Evolutionary conservation across 2,329 filamentous ascomycete species (phyloP), one percentile per base, ranked within the genome.

Genomic region (Aspergillus fumigatus): DNA sequence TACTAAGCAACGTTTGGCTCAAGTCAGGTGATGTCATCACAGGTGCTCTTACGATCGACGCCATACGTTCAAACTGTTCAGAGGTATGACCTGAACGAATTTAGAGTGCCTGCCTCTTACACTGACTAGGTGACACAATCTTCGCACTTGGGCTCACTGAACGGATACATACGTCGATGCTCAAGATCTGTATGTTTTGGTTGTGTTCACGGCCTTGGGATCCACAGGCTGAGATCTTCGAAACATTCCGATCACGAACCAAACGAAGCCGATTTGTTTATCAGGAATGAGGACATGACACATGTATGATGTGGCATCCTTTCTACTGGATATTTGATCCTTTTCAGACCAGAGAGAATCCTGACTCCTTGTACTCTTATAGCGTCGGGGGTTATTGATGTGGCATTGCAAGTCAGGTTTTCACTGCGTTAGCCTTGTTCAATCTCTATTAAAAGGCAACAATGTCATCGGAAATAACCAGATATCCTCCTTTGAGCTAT

Each of bases 1-100:
- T 38, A 38, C 7, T 53, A 50, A 45, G 56, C 32, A 29, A 53
- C 47, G 54, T 14, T 23, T 17, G 23, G 55, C 56, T 58, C 61
- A 61, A 57, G 61, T 70, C 67, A 70, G 64, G 70, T 73, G 70
- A 72, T 70, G 65, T 70, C 66, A 69, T 65, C 56, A 59, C 26
- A 52, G 48, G 49, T 62, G 59, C 54, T 56, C 61, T 58, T 63
- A 53, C 63, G 58, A 63, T 58, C 55, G 54, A 60, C 61, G 58
- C 58, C 60, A 45, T 58, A 51, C 32, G 57, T 45, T 56, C 45
- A 52, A 52, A 43, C 49, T 57, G 43, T 48, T 57, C 50, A 49
- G 48, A 4, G 38, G 25, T 17, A 23, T 29, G 41, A 23, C 19
- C 43, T 52, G 35, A 40, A 32, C 21, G 17, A 29, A 19, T 50